phyloP scores from a whole-genome alignment of 2,329 filamentous ascomycete species.

The Aspergillus viridinutans region DNA sequence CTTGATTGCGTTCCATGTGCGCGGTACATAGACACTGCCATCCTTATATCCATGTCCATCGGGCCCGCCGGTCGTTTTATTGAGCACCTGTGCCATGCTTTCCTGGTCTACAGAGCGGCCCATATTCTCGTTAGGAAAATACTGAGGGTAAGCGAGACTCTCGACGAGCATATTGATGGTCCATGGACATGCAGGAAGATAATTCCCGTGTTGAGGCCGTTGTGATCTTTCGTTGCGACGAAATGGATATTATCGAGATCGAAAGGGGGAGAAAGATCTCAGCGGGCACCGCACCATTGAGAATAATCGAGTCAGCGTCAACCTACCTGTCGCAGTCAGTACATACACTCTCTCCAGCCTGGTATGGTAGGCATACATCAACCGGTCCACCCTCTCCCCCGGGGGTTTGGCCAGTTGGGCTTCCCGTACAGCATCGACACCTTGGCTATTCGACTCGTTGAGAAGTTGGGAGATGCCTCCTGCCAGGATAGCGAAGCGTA shows the following conservation, averaged over 20 bases:
- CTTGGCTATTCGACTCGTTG: constrained; percentile 20
- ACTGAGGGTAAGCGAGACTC: constrained; percentile 21
- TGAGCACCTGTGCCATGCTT: constrained; percentile 19
- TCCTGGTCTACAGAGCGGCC: constrained; percentile 18
- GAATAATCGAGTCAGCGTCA: constrained; percentile 29
- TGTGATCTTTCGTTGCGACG: constrained; percentile 26
- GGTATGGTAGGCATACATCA: constrained; percentile 23
- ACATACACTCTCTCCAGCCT: too few relatives aligned
- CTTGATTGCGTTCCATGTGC: constrained; percentile 15
- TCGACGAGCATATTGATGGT: constrained; percentile 25
- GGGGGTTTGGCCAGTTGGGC: constrained; percentile 25
- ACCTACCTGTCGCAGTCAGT: constrained; percentile 22
- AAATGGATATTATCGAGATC: constrained; percentile 27
- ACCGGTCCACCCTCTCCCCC: constrained; percentile 31
- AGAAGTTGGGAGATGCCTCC: background rate
- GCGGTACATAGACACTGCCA: constrained; percentile 17
- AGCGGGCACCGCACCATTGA: constrained; percentile 28
- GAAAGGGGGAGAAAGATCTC: constrained; percentile 29
- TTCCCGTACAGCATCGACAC: constrained; percentile 34
- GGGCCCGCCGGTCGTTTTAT: constrained; percentile 14
- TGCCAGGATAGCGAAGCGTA: background rate
- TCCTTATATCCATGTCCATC: constrained; percentile 13
- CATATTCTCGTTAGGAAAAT: constrained; percentile 17
- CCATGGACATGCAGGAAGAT: constrained; percentile 32
- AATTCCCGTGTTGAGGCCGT: constrained; percentile 30